These are phyloP conservation scores for Perkinsus marinus DNA, from an alignment of 169 alveolate genomes.

Conservation along the genomic window DNA sequence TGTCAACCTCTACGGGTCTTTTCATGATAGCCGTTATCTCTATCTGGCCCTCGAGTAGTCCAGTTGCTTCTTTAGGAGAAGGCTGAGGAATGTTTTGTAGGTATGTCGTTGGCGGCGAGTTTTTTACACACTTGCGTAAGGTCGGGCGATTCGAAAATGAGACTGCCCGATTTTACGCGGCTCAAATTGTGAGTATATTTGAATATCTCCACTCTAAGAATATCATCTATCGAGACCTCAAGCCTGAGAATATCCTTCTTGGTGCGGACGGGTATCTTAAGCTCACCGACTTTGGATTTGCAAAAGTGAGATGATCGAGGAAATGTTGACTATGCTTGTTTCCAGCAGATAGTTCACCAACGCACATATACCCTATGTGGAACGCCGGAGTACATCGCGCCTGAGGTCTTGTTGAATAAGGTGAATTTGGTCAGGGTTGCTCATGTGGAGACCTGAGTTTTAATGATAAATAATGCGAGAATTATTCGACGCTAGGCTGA, in stretches of 20 bases:
- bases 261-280: constrained; percentile 91
- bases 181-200: constrained; percentile 70
- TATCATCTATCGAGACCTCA: constrained; percentile 52
- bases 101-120: constrained; percentile 72
- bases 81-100: constrained; percentile 31
- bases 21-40: constrained; percentile 48
- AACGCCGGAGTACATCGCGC: constrained; percentile 98
- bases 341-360: constrained; percentile 46
- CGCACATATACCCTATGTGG: constrained; percentile 98
- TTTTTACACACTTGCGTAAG: constrained; percentile 64
- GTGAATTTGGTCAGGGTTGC: no score
- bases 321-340: background rate
- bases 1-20: constrained; percentile 40
- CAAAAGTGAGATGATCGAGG: constrained; percentile 67
- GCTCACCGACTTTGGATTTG: constrained; percentile 98
- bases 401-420: constrained; percentile 89
- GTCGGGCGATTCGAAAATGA: constrained; percentile 53
- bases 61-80: background rate
- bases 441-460: no score
- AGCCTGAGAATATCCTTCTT: constrained; percentile 91
- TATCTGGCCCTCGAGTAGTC: background rate
- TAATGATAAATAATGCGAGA: no score
- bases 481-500: no score
- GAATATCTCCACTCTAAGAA: constrained; percentile 85
- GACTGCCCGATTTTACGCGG: constrained; percentile 65